Conservation (phyloP, 1,284 basidiomycete species). For the Cryptococcus sp. region DNA sequence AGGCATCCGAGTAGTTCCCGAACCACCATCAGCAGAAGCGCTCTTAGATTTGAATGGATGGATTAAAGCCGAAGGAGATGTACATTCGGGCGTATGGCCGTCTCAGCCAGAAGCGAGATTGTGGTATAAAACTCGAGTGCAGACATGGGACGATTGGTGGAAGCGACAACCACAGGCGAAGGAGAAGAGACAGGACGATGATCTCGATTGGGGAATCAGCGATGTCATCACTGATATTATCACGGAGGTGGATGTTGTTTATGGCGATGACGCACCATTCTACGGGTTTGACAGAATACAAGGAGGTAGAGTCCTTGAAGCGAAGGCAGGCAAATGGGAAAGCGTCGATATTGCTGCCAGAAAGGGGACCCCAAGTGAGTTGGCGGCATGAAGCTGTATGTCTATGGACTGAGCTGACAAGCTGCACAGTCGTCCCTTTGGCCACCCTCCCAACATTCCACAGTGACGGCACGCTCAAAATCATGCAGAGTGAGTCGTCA, state of each 20-base stretch:
- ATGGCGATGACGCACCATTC: slow-evolving; percentile 75
- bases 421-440: slow-evolving; percentile 61
- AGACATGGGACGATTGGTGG: slow-evolving; percentile 13
- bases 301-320: slow-evolving; percentile 58
- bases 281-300: slow-evolving; percentile 76
- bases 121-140: slow-evolving; percentile 65
- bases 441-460: slow-evolving; percentile 77
- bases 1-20: slow-evolving; percentile 35
- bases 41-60: slow-evolving; percentile 36
- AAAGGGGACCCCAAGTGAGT: slow-evolving; percentile 42
- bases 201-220: slow-evolving; percentile 39
- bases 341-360: slow-evolving; percentile 45
- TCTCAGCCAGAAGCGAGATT: slow-evolving; percentile 61
- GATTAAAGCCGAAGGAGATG: slow-evolving; percentile 40
- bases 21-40: slow-evolving; percentile 32
- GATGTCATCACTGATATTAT: slow-evolving; percentile 74
- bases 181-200: slow-evolving; percentile 60
- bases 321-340: slow-evolving; percentile 41
- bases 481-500: slow-evolving; percentile 63
- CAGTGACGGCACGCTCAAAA: slow-evolving; percentile 77
- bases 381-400: too few species aligned
- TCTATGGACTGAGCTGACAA: too few species aligned
- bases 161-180: slow-evolving; percentile 7
- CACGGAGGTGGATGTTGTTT: slow-evolving; percentile 84
- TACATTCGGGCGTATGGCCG: slow-evolving; percentile 49